Evolutionary conservation across 176 grass and related monocot genomes (phyloP).

Genomic region (barley (Hordeum vulgare)): DNA sequence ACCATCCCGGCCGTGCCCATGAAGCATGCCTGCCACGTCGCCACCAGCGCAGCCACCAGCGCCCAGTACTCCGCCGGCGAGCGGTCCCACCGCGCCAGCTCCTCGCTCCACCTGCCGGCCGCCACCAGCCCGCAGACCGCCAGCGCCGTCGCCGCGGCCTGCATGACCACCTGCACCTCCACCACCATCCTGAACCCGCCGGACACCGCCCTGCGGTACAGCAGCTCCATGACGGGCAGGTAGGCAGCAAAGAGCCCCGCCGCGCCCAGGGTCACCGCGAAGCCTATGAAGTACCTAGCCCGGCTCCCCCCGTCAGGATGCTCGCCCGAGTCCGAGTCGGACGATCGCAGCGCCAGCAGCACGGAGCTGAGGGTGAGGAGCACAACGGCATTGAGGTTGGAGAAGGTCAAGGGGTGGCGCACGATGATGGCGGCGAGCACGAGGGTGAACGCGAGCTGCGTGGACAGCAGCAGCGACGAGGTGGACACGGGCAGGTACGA

Average conservation of each 20-base stretch:
- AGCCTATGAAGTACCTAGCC: conserved; percentile 48
- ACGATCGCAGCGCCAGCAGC: conserved; percentile 55
- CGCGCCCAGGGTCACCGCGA: conserved; percentile 71
- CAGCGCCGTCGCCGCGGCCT: conserved; percentile 74
- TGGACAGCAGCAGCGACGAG: conserved; percentile 83
- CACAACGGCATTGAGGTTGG: conserved; percentile 86
- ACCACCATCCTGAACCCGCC: conserved; percentile 62
- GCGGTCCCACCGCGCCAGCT: conserved; percentile 50
- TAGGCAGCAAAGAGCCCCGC: conserved; percentile 76
- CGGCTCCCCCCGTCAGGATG: conserved; percentile 37
- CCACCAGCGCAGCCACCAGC: conserved; percentile 43
- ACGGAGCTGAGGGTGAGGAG: conserved; percentile 79
- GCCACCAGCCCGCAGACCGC: conserved; percentile 46
- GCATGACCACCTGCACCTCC: conserved; percentile 89
- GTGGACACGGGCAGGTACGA: conserved; percentile 94
- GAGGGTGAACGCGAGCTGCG: conserved; percentile 83
- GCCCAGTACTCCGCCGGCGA: conserved; percentile 53
- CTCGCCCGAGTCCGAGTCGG: conserved; percentile 43
- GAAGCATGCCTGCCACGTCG: conserved; percentile 86
- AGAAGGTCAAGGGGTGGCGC: conserved; percentile 69
- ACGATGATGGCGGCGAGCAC: conserved; percentile 74
- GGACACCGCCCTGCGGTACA: conserved; percentile 53
- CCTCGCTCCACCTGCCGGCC: conserved; percentile 25
- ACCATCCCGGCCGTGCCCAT: conserved; percentile 88
- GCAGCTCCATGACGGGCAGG: conserved; percentile 79